Evolutionary conservation across 2,329 filamentous ascomycete genomes (phyloP).

Genomic region (Polychaeton citri): DNA sequence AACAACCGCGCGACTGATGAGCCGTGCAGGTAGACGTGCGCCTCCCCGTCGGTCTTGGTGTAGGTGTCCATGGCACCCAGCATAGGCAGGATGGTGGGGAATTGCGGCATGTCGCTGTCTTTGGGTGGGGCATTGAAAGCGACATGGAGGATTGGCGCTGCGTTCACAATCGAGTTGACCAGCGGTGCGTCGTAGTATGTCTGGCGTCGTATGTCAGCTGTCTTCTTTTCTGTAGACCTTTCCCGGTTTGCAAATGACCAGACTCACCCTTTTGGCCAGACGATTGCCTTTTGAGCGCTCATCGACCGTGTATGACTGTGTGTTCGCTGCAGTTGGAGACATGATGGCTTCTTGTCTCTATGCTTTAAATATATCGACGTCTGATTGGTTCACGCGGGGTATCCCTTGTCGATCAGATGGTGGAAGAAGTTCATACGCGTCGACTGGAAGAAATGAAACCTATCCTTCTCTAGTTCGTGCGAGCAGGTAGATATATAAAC

Average conservation of each 20-base stretch:
- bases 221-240: conserved; percentile 1
- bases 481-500: no score
- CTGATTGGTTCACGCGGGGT: no score
- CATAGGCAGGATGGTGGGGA: conserved; percentile 71
- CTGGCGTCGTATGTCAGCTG: conserved; percentile 1
- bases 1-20: conserved; percentile 71
- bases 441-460: no score
- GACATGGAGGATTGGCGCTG: conserved; percentile 61
- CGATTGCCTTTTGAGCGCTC: conserved; percentile 17
- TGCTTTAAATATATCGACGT: no score
- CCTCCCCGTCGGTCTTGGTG: conserved; percentile 47
- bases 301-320: conserved; percentile 12
- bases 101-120: conserved; percentile 42
- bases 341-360: no score
- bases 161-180: conserved; percentile 54
- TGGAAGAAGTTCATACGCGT: no score
- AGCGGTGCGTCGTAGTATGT: not conserved
- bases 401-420: no score
- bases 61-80: conserved; percentile 72
- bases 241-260: not conserved
- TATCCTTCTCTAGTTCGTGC: no score
- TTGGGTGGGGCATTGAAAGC: conserved; percentile 52
- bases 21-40: conserved; percentile 68
- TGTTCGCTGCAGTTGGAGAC: not conserved
- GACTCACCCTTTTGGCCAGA: conserved; percentile 8